A percentile compares a stretch with the other conserved stretches of the same genome.
These are phyloP conservation scores for Monilinia fructigena DNA, from an alignment of 2,329 filamentous ascomycete species.

Conservation along the genomic window DNA sequence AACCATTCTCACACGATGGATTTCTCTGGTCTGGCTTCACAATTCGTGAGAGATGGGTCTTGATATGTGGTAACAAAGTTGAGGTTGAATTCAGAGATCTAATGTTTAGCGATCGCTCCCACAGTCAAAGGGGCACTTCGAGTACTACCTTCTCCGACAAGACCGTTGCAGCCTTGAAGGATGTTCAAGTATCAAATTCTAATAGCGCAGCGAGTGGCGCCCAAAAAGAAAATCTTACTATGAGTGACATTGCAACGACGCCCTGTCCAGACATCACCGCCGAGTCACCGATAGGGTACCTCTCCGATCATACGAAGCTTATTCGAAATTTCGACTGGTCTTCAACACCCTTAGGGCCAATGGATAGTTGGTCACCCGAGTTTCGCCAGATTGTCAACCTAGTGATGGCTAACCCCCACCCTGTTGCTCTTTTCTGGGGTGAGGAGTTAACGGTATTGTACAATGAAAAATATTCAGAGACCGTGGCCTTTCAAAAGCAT, in stretches of 20 bases:
- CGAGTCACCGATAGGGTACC: constrained; percentile 42
- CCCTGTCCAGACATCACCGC: neutral
- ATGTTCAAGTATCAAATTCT: constrained; percentile 7
- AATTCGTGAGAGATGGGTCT: constrained; percentile 14
- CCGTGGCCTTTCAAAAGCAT: constrained; percentile 75
- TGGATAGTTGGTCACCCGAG: constrained; percentile 64
- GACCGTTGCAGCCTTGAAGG: constrained; percentile 16
- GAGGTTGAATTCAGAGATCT: constrained; percentile 40
- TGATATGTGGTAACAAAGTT: constrained; percentile 20
- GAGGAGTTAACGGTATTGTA: constrained; percentile 63
- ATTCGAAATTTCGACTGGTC: constrained; percentile 71
- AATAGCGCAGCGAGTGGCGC: neutral
- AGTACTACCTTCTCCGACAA: constrained; percentile 19
- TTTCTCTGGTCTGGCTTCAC: constrained; percentile 17
- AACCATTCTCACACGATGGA: constrained; percentile 13
- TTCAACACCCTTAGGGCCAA: constrained; percentile 68
- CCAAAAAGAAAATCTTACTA: neutral
- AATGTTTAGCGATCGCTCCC: constrained; percentile 44
- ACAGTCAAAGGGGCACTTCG: neutral
- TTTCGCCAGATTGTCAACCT: constrained; percentile 75
- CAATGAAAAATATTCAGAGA: constrained; percentile 66
- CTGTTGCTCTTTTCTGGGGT: constrained; percentile 76
- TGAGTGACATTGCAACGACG: neutral
- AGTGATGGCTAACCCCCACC: constrained; percentile 74
- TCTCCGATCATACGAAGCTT: constrained; percentile 69